These are phyloP conservation scores for Talaromyces marneffei DNA, from an alignment of 2,329 filamentous ascomycete species.

Conservation along the genomic window DNA sequence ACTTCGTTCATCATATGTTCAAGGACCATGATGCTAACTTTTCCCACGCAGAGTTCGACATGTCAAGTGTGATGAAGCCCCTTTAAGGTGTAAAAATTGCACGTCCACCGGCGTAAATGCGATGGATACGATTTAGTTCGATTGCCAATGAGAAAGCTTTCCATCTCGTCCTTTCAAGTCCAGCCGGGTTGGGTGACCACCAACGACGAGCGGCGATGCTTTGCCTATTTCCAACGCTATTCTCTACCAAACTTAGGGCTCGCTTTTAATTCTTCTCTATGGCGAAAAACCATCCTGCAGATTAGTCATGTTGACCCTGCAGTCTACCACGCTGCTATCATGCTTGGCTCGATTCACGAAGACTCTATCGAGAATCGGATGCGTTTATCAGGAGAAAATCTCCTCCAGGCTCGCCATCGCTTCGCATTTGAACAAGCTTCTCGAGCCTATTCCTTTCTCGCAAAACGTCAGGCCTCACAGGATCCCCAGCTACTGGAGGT, in stretches of 20 bases:
- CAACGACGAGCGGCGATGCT: slow-evolving; percentile 19
- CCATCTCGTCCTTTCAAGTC: slow-evolving; percentile 7
- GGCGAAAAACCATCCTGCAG: neutral
- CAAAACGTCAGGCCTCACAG: neutral
- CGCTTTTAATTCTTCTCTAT: slow-evolving; percentile 13
- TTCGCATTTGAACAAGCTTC: slow-evolving; percentile 7
- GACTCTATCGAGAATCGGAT: slow-evolving; percentile 1
- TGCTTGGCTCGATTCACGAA: slow-evolving; percentile 4
- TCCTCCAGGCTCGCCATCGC: neutral
- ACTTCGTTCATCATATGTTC: neutral
- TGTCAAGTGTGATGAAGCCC: slow-evolving; percentile 27
- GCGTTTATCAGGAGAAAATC: slow-evolving; percentile 5
- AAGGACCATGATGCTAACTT: neutral
- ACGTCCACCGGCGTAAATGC: slow-evolving; percentile 24
- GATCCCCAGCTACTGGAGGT: neutral
- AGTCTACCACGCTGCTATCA: slow-evolving; percentile 3
- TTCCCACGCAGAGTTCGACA: neutral
- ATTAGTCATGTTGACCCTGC: neutral
- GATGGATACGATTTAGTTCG: slow-evolving; percentile 1
- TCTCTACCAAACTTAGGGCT: slow-evolving; percentile 16
- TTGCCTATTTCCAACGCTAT: slow-evolving; percentile 17
- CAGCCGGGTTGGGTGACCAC: slow-evolving; percentile 14
- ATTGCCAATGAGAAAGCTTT: neutral
- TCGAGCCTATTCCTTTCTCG: neutral
- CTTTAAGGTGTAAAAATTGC: slow-evolving; percentile 32